phyloP scores from a whole-genome alignment of 2,329 filamentous ascomycete genomes.

The Ceratocystis smalleyi region DNA sequence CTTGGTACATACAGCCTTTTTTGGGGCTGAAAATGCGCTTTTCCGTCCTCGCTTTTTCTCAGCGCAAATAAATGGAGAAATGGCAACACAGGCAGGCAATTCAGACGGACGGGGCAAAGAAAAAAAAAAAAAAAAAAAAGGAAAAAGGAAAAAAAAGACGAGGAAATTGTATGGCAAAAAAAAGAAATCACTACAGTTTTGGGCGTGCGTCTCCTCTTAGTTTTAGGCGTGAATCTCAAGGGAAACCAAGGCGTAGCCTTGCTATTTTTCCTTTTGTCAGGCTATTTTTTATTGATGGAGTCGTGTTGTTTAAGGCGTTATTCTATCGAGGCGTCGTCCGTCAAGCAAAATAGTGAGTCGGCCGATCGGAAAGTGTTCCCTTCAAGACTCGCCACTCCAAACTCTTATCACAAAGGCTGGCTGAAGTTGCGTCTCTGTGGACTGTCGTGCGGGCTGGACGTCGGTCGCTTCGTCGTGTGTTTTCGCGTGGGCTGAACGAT shows the following conservation, averaged over 20 bases:
- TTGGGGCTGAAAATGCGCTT: slow-evolving; percentile 3
- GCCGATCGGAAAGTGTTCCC: background rate
- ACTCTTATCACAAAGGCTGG: background rate
- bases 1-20: background rate
- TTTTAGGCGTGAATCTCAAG: background rate
- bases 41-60: slow-evolving; percentile 2
- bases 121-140: background rate
- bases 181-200: background rate
- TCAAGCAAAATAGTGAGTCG: background rate
- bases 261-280: background rate
- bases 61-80: background rate
- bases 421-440: background rate
- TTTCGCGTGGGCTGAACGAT: background rate
- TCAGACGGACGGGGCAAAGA: background rate
- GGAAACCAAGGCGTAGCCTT: background rate
- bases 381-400: background rate
- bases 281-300: background rate
- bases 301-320: no score
- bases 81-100: background rate
- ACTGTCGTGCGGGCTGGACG: background rate
- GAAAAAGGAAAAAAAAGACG: background rate
- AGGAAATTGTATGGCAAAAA: background rate
- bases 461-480: background rate
- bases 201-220: background rate
- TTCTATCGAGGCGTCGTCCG: background rate